A percentile compares a stretch with the other conserved stretches of the same genome.
These are phyloP conservation scores for Fusarium pininemorale DNA, from an alignment of 2,329 filamentous ascomycete genomes.

Conservation along the genomic window DNA sequence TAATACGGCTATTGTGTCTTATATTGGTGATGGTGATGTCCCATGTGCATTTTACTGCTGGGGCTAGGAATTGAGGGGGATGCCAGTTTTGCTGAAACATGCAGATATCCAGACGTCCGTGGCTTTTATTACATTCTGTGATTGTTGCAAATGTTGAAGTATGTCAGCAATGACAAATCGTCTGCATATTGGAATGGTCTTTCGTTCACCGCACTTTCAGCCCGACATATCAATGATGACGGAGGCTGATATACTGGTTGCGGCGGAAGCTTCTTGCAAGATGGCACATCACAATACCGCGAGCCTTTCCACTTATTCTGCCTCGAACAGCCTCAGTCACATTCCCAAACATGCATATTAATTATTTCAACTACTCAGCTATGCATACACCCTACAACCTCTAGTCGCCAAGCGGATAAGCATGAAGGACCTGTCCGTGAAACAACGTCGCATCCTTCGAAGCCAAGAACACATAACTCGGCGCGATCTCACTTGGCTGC, in stretches of 20 bases:
- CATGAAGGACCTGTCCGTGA: constrained; percentile 52
- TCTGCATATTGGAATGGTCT: background rate
- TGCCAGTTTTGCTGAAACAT: background rate
- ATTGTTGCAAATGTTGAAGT: background rate
- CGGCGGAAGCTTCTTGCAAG: background rate
- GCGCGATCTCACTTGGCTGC: constrained; percentile 56
- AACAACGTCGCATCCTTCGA: constrained; percentile 52
- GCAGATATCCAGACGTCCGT: background rate
- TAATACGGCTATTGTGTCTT: background rate
- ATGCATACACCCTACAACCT: background rate
- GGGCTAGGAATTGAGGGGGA: background rate
- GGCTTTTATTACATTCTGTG: background rate
- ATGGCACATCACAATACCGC: accelerated
- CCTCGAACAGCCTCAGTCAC: background rate
- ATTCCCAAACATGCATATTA: background rate
- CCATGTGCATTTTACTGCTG: background rate
- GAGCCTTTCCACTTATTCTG: background rate
- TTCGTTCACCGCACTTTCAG: background rate
- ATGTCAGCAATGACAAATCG: background rate
- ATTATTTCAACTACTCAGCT: background rate
- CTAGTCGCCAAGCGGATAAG: constrained; percentile 53
- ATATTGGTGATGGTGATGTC: background rate
- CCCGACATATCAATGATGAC: background rate
- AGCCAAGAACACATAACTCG: constrained; percentile 53
- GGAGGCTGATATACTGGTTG: background rate